phyloP scores from a whole-genome alignment of 768 basidiomycete genomes.

The Mycena filopes region DNA sequence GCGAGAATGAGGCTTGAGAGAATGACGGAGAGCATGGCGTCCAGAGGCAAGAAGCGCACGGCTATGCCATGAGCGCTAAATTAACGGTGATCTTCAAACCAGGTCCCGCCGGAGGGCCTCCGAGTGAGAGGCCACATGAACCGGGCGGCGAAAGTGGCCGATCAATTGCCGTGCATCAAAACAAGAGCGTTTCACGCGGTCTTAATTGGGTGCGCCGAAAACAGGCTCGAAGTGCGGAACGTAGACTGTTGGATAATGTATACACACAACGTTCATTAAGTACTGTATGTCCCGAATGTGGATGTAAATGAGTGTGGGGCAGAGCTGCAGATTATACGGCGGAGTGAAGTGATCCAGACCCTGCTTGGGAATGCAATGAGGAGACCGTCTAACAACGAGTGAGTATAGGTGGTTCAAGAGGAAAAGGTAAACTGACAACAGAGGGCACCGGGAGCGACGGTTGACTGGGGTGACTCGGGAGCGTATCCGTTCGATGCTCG shows the following conservation, averaged over 20 bases:
- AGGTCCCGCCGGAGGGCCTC: no score
- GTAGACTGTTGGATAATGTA: no score
- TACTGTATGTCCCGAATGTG: slow-evolving; percentile 10
- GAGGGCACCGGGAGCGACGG: slow-evolving; percentile 24
- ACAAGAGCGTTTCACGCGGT: no score
- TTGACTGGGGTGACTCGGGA: slow-evolving; percentile 26
- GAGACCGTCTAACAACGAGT: slow-evolving; percentile 15
- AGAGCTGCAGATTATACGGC: slow-evolving; percentile 3
- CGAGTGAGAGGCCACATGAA: no score
- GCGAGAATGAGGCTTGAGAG: slow-evolving; percentile 20
- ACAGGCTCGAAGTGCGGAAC: no score
- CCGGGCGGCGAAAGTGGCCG: no score
- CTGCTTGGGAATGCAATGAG: slow-evolving; percentile 18
- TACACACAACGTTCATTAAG: not conserved
- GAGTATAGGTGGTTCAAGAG: not conserved
- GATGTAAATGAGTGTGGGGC: slow-evolving; percentile 3
- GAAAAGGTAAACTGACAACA: slow-evolving; percentile 9
- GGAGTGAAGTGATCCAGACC: slow-evolving; percentile 18
- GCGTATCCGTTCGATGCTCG: slow-evolving; percentile 22
- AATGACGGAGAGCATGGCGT: slow-evolving; percentile 15
- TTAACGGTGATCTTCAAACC: slow-evolving; percentile 1
- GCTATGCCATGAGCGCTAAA: slow-evolving; percentile 25
- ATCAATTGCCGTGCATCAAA: no score
- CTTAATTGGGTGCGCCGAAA: no score
- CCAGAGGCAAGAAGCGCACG: slow-evolving; percentile 11